Evolutionary conservation across 2,329 filamentous ascomycete genomes (phyloP), one percentile per base, ranked within the genome.

Genomic region (Albophoma yamanashiensis): DNA sequence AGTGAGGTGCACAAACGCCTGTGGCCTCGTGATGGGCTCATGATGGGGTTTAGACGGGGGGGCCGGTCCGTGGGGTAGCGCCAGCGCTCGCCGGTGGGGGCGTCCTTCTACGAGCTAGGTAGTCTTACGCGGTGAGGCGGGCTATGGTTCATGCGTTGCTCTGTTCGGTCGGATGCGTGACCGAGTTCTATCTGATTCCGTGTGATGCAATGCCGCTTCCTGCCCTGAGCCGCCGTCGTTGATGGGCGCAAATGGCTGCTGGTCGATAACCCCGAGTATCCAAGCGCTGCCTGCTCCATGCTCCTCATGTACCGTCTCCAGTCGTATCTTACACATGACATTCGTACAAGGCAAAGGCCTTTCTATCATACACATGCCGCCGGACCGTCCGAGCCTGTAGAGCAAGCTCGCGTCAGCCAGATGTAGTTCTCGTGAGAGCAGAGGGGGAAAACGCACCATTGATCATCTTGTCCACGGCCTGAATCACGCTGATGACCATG

Each of bases 401-500:
- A 9, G 27, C n/a, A 15, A 2, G 4, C 31, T 7, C 31, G 2
- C 27, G 56, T 58, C 34, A 58, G 56, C 34, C 20, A 22, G 3
- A 4, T 20, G 38, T 40, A 12, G 5, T 6, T 12, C 15, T 39
- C 6, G 15, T 34, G 27, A 12, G 50, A 34, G 50, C 20, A 27
- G 4, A 14, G 31, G 17, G 14, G n/a, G 27, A 31, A 31, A 22
- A 55, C 75, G 66, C 63, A 80, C 80, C 78, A 62, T 71, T 73
- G 8, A 82, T 72, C 68, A 93, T 86, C 75, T 93, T 92, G 17
- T 78, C 76, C 59, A 89, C 76, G 1, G 89, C 87, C 75, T 91
- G 86, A 55, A 92, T 70, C 63, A 95, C 74, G 69, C 88, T 92
- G 53, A 96, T 92, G 15, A 78, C 80, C 88, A 97, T 91, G 60